phyloP scores from a whole-genome alignment of 345 rosid species.

The Eucalyptus urophylla region DNA sequence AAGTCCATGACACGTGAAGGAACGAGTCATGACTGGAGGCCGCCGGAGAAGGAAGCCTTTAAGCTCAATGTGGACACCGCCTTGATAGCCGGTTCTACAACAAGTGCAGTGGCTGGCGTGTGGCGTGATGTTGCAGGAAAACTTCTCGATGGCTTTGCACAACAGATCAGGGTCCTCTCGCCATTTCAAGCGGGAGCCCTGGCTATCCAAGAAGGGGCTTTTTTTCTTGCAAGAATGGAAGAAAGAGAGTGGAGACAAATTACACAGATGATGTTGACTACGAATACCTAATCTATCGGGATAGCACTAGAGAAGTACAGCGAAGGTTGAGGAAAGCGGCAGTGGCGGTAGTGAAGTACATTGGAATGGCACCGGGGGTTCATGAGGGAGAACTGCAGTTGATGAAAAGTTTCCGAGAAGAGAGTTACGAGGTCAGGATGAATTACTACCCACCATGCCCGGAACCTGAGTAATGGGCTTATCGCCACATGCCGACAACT shows the following conservation, averaged over 20 bases:
- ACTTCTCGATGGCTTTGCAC: too few relatives aligned
- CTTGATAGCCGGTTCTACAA: too few relatives aligned
- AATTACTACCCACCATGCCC: conserved; percentile 7
- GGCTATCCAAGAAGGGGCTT: too few relatives aligned
- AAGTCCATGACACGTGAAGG: background rate
- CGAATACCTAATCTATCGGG: background rate
- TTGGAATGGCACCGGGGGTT: background rate
- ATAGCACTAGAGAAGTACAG: background rate
- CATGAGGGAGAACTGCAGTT: background rate
- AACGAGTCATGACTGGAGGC: background rate
- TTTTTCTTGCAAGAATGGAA: too few relatives aligned
- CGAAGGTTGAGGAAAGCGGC: conserved; percentile 5
- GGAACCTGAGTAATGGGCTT: background rate
- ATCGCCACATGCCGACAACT: conserved; percentile 1
- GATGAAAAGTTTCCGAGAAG: background rate
- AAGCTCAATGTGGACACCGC: too few relatives aligned
- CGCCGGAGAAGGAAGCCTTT: too few relatives aligned
- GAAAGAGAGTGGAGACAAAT: background rate
- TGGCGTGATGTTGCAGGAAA: too few relatives aligned
- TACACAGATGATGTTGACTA: background rate
- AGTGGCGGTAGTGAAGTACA: background rate
- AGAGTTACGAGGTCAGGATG: background rate
- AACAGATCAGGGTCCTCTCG: too few relatives aligned
- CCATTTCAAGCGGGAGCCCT: too few relatives aligned
- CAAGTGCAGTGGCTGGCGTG: too few relatives aligned